A percentile compares a stretch with the other conserved stretches of the same genome.
These are phyloP conservation scores for Taphrina flavorubra DNA, from an alignment of 1,139 yeast species.

Conservation along the genomic window DNA sequence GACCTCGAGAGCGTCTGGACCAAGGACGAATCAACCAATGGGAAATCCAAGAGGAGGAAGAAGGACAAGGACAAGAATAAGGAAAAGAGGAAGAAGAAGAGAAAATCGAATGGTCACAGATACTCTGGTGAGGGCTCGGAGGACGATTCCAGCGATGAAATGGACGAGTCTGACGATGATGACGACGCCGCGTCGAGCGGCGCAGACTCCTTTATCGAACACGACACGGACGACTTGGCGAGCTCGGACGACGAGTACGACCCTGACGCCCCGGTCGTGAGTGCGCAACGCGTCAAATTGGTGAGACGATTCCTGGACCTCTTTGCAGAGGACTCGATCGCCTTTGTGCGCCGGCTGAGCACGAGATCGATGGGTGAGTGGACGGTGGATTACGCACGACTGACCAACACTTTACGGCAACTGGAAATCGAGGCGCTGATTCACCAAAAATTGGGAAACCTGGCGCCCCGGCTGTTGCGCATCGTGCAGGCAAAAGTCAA, in stretches of 20 bases:
- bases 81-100: conserved; percentile 45
- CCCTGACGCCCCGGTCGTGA: conserved; percentile 49
- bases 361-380: conserved; percentile 55
- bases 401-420: conserved; percentile 56
- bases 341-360: conserved; percentile 51
- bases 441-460: conserved; percentile 55
- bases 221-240: conserved; percentile 59
- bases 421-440: conserved; percentile 67
- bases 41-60: conserved; percentile 45
- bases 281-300: conserved; percentile 44
- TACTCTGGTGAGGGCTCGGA: conserved; percentile 48
- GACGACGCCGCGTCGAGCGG: conserved; percentile 9
- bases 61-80: conserved; percentile 45
- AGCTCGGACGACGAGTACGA: conserved; percentile 50
- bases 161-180: conserved; percentile 48
- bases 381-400: conserved; percentile 53
- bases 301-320: conserved; percentile 58
- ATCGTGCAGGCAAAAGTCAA: conserved; percentile 70
- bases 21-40: conserved; percentile 29
- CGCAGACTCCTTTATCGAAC: conserved; percentile 15
- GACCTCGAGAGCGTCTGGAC: conserved; percentile 47
- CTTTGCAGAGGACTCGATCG: conserved; percentile 50
- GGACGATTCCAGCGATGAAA: conserved; percentile 47
- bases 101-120: conserved; percentile 46
- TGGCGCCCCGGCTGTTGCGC: conserved; percentile 68